phyloP scores from a whole-genome alignment of 495 filamentous ascomycete species.

The Penicillium mononematosum region DNA sequence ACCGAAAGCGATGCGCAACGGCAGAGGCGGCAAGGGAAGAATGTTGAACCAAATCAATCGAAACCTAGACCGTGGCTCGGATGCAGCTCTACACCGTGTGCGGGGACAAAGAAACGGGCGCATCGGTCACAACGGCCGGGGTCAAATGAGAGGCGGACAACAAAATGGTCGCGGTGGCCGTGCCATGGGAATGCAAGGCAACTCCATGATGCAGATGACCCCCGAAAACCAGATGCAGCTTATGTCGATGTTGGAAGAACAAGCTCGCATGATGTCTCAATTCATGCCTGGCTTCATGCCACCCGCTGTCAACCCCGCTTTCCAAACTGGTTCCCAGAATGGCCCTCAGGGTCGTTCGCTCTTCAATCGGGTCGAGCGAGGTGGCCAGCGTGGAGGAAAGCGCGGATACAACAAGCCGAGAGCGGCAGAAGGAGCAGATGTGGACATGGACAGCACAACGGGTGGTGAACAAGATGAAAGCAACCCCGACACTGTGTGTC shows the following conservation, averaged over 20 bases:
- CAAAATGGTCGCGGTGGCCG: constrained; percentile 48
- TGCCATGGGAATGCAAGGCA: constrained; percentile 52
- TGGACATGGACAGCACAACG: constrained; percentile 42
- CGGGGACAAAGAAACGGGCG: constrained; percentile 71
- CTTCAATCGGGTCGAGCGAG: constrained; percentile 71
- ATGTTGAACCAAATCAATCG: constrained; percentile 86
- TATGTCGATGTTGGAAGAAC: constrained; percentile 83
- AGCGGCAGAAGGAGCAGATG: constrained; percentile 31
- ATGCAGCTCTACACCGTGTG: constrained; percentile 77
- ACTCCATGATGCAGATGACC: constrained; percentile 54
- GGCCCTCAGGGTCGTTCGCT: constrained; percentile 61
- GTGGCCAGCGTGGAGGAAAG: constrained; percentile 39
- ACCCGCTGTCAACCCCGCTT: constrained; percentile 55
- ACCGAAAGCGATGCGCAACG: constrained; percentile 91
- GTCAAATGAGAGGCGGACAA: constrained; percentile 67
- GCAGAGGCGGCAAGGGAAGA: constrained; percentile 61
- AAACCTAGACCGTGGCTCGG: constrained; percentile 74
- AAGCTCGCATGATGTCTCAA: constrained; percentile 80
- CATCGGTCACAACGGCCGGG: constrained; percentile 71
- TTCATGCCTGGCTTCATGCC: constrained; percentile 51
- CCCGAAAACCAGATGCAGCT: constrained; percentile 75
- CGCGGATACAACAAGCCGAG: constrained; percentile 29
- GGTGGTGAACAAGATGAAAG: constrained; percentile 54
- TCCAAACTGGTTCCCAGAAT: constrained; percentile 50
- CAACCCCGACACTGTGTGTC: constrained; percentile 58